phyloP scores from a whole-genome alignment of 345 rosid species.

The Punica granatum region DNA sequence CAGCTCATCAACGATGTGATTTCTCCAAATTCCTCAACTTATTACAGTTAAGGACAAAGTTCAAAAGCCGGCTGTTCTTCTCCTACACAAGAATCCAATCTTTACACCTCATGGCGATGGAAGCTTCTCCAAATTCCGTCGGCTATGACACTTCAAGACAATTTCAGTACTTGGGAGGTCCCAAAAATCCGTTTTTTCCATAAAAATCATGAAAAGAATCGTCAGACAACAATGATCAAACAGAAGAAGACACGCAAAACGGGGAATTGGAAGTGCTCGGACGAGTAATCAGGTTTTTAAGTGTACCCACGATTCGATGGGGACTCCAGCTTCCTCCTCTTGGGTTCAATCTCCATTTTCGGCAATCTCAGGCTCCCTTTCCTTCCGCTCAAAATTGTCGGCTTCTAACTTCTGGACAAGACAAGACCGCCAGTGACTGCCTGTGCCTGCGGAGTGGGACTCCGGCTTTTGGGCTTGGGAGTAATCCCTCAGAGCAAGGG shows the following conservation, averaged over 20 bases:
- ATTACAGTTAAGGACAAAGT: too few species aligned
- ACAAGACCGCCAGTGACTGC: too few species aligned
- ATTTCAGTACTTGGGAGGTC: not conserved
- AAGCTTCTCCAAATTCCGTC: not conserved
- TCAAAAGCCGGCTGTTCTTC: not conserved
- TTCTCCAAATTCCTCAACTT: not conserved
- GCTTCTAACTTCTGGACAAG: too few species aligned
- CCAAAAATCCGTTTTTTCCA: too few species aligned
- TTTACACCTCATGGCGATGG: not conserved
- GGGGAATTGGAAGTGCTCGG: too few species aligned
- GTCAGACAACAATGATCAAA: not conserved
- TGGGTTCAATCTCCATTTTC: slow-evolving; percentile 10
- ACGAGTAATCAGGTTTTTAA: too few species aligned
- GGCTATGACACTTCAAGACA: not conserved
- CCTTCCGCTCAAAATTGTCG: too few species aligned
- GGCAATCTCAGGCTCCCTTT: not conserved
- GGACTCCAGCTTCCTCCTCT: slow-evolving; percentile 19
- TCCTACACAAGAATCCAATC: not conserved
- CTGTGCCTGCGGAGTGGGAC: too few species aligned
- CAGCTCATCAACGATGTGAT: not conserved
- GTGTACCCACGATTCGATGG: slow-evolving; percentile 11
- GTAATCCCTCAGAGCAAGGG: too few species aligned
- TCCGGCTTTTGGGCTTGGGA: too few species aligned
- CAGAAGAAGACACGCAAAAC: too few species aligned
- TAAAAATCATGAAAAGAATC: too few species aligned